Evolutionary conservation across 495 filamentous ascomycete species (phyloP).

Genomic region (Amorphotheca resinae): DNA sequence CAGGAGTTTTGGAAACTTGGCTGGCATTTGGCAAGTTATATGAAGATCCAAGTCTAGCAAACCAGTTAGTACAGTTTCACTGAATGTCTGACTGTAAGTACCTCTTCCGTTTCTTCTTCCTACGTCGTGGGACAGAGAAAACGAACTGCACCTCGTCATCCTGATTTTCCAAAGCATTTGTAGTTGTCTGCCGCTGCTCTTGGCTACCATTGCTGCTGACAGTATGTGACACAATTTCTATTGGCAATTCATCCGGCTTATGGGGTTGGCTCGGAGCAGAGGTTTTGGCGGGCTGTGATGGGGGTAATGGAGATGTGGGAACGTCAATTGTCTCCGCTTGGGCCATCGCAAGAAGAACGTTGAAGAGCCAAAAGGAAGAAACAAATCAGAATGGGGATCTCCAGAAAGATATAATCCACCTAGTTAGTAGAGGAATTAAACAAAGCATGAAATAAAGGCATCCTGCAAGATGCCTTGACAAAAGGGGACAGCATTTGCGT

Average conservation of each 20-base stretch:
- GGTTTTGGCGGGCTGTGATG: no score
- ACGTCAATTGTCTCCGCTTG: constrained; percentile 2
- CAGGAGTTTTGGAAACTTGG: neutral
- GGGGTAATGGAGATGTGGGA: no score
- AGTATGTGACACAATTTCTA: neutral
- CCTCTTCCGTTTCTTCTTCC: constrained; percentile 21
- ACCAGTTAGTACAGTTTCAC: neutral
- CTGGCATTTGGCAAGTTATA: neutral
- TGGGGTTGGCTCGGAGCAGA: no score
- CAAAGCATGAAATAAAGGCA: constrained; percentile 9
- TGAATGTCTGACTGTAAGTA: neutral
- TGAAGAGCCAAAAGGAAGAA: constrained; percentile 12
- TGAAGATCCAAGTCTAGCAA: constrained; percentile 7
- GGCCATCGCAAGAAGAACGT: constrained; percentile 3
- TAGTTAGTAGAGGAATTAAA: neutral
- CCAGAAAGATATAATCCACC: constrained; percentile 12
- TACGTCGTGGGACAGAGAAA: constrained; percentile 31
- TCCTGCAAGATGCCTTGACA: constrained; percentile 6
- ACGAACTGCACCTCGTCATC: constrained; percentile 35
- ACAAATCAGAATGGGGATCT: constrained; percentile 2
- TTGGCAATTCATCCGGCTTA: neutral
- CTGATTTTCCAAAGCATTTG: constrained; percentile 13
- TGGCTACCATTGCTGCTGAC: neutral
- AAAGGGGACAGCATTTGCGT: neutral
- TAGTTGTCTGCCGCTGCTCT: neutral